phyloP scores from a whole-genome alignment of 1,284 basidiomycete species.

The Puccinia coronata region DNA sequence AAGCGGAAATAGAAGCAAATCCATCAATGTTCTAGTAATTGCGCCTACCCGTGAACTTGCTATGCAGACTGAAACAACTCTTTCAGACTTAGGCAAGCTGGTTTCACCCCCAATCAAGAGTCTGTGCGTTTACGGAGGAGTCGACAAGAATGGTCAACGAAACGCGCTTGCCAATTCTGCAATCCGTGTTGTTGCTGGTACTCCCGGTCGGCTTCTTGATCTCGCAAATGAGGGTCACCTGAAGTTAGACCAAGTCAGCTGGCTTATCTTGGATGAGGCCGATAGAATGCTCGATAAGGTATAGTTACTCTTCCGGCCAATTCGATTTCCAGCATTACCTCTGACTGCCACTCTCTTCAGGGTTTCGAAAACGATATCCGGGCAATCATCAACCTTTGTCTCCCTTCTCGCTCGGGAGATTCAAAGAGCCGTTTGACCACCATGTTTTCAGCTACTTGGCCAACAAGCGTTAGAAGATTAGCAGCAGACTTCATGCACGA shows the following conservation, averaged over 20 bases:
- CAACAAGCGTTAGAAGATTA: constrained; percentile 88
- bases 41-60: constrained; percentile 94
- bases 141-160: constrained; percentile 81
- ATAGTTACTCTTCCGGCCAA: neutral
- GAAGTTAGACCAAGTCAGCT: constrained; percentile 73
- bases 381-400: constrained; percentile 76
- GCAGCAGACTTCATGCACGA: constrained; percentile 84
- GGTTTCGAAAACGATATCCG: constrained; percentile 99
- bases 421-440: constrained; percentile 58
- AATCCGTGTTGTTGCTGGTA: constrained; percentile 79
- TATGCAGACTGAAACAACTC: constrained; percentile 86
- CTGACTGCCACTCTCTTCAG: constrained; percentile 56
- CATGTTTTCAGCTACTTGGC: constrained; percentile 92
- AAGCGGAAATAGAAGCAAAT: constrained; percentile 52
- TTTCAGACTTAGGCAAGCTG: constrained; percentile 71
- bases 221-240: constrained; percentile 80
- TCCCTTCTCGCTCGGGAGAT: constrained; percentile 61
- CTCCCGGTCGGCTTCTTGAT: constrained; percentile 89
- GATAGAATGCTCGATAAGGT: constrained; percentile 93
- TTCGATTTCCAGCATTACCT: neutral
- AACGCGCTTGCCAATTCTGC: constrained; percentile 64
- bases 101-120: constrained; percentile 71
- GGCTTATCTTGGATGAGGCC: constrained; percentile 94
- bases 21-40: constrained; percentile 71
- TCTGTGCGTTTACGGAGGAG: constrained; percentile 88